Percentiles rank a stretch among this genome's conserved stretches.
These are phyloP conservation scores for Trichoderma cornu-damae DNA, from an alignment of 2,329 filamentous ascomycete genomes.

Conservation along the genomic window DNA sequence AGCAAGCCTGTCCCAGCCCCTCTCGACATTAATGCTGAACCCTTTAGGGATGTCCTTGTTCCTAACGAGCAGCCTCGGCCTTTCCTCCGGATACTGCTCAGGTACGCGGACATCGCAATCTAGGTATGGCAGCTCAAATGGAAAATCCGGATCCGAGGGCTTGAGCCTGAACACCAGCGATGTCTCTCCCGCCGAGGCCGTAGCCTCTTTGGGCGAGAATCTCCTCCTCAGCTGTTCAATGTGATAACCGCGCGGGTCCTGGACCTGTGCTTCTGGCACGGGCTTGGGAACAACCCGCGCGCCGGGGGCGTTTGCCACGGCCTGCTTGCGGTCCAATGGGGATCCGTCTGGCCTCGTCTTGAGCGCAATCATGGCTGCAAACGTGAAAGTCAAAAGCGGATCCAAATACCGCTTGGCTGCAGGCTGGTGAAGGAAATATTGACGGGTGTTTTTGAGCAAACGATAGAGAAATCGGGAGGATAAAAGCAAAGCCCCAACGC, in stretches of 20 bases:
- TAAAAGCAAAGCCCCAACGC: slow-evolving; percentile 4
- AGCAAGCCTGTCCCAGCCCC: slow-evolving; percentile 63
- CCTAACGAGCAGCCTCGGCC: slow-evolving; percentile 56
- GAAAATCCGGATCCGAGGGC: slow-evolving; percentile 79
- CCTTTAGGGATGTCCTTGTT: slow-evolving; percentile 67
- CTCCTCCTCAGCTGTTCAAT: slow-evolving; percentile 66
- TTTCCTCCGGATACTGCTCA: slow-evolving; percentile 52
- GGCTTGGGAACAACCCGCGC: slow-evolving; percentile 59
- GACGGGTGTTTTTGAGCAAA: not conserved
- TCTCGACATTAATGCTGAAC: slow-evolving; percentile 71
- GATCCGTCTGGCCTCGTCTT: slow-evolving; percentile 28
- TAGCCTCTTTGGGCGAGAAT: slow-evolving; percentile 49
- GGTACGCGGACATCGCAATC: slow-evolving; percentile 66
- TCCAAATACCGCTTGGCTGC: too few relatives aligned
- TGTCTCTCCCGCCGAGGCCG: slow-evolving; percentile 44
- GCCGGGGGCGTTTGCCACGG: slow-evolving; percentile 39
- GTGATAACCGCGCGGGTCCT: slow-evolving; percentile 69
- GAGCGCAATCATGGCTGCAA: slow-evolving; percentile 37
- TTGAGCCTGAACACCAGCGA: slow-evolving; percentile 59
- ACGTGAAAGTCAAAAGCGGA: not conserved
- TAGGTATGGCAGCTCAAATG: slow-evolving; percentile 66
- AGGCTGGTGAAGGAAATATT: not conserved
- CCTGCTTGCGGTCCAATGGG: slow-evolving; percentile 39
- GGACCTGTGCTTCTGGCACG: slow-evolving; percentile 56
- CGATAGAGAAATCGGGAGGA: not conserved